These are phyloP conservation scores for Bacidia gigantensis DNA, from an alignment of 495 filamentous ascomycete genomes.

Conservation along the genomic window DNA sequence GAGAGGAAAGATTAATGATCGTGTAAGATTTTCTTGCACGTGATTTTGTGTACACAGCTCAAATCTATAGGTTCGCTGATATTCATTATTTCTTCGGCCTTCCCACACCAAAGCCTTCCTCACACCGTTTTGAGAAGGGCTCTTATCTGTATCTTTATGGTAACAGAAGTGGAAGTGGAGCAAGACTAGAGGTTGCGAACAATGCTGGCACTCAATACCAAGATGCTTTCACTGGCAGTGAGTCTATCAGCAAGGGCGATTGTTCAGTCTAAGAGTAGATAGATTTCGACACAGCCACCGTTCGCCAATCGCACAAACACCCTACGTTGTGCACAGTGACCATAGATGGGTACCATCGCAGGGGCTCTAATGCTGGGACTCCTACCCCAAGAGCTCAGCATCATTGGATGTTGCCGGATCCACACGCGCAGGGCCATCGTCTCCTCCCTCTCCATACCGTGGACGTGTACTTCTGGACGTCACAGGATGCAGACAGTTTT, in stretches of 20 bases:
- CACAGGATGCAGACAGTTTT: conserved; percentile 60
- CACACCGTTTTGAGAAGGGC: conserved; percentile 79
- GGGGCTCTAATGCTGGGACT: conserved; percentile 12
- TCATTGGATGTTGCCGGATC: conserved; percentile 63
- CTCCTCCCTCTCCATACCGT: conserved; percentile 66
- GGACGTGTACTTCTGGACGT: conserved; percentile 83
- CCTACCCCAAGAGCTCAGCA: conserved; percentile 29
- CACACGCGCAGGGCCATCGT: conserved; percentile 52
- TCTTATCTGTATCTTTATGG: conserved; percentile 84
- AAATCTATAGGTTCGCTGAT: conserved; percentile 58
- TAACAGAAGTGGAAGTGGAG: conserved; percentile 49
- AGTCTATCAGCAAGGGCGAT: conserved; percentile 19
- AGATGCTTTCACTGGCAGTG: conserved; percentile 77
- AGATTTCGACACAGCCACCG: conserved; percentile 16
- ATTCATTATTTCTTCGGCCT: conserved; percentile 77
- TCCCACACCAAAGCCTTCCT: conserved; percentile 53
- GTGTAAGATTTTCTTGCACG: conserved; percentile 41
- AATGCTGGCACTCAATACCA: conserved; percentile 74
- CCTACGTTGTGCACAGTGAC: conserved; percentile 61
- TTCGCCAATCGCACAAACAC: conserved; percentile 52
- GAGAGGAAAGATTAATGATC: conserved; percentile 66
- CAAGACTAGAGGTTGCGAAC: conserved; percentile 76
- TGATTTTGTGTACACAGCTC: background rate
- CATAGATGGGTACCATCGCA: conserved; percentile 42
- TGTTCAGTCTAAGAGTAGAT: conserved; percentile 5